These are phyloP conservation scores for Coemansia sp. DNA, from an alignment of 192 early-diverging fungal species.

Conservation along the genomic window DNA sequence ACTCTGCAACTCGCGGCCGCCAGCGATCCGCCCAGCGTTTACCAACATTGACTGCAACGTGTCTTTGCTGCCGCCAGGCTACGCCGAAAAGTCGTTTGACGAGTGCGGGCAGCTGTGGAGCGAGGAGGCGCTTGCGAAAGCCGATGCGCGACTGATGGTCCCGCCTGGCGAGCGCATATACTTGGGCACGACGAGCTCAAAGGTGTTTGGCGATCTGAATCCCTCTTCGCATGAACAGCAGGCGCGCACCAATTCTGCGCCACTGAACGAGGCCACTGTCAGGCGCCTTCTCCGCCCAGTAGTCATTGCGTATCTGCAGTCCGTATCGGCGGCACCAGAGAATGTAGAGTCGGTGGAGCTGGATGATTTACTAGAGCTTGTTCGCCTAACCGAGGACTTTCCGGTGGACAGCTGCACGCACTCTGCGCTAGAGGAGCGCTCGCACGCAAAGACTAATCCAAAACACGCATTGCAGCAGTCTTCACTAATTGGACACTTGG, in stretches of 20 bases:
- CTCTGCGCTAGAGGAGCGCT: constrained; percentile 5
- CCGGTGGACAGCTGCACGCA: constrained; percentile 13
- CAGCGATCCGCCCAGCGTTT: constrained; percentile 27
- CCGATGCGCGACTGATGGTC: constrained; percentile 32
- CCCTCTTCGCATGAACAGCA: neutral
- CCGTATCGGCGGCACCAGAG: neutral
- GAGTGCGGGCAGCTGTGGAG: constrained; percentile 19
- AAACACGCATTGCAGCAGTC: constrained; percentile 69
- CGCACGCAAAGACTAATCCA: constrained; percentile 12
- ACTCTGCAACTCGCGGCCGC: constrained; percentile 68
- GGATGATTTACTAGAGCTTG: constrained; percentile 19
- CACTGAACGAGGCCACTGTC: neutral
- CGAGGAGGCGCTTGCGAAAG: constrained; percentile 26
- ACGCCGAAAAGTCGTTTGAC: constrained; percentile 3
- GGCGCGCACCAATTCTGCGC: neutral
- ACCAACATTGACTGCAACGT: constrained; percentile 53
- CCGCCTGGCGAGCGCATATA: constrained; percentile 30
- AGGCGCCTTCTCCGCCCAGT: constrained; percentile 13
- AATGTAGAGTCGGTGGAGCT: neutral
- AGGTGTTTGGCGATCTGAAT: constrained; percentile 3
- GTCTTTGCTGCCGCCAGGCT: constrained; percentile 13
- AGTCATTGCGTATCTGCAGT: constrained; percentile 9
- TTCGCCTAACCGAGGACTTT: constrained; percentile 22
- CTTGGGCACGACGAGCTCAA: neutral
- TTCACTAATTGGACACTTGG: constrained; percentile 84